Evolutionary conservation across 2,329 filamentous ascomycete species (phyloP), one percentile per base, ranked within the genome.

Genomic region (Claviceps spartinae): DNA sequence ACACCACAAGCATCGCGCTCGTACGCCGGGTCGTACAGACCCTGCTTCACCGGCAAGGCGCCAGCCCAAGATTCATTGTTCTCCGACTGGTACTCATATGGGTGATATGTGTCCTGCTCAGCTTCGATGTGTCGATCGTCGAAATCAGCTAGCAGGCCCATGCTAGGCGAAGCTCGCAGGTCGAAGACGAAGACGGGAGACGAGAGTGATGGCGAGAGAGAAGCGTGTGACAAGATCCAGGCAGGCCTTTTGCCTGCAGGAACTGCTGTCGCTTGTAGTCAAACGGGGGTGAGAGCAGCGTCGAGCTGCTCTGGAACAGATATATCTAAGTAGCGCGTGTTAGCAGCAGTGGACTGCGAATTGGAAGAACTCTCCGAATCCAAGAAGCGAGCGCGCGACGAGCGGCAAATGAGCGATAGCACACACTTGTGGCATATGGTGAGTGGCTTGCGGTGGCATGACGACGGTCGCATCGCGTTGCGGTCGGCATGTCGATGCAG

Each of bases 1-100:
- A 98, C 93, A 86, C 93, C 93, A 67, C 93, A 98, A 61, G 93
- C 90, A 90, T 98, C 93, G 72, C 97, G 97, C 74, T 97, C 93
- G 58, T 94, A 82, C 68, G 84, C 82, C 57, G 93, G 93, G 73
- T 97, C 90, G 68, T 98, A 98, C 49, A 98, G 82, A 78, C 91
- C 93, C 83, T 97, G 91, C 82, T 95, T 95, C 79, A 94, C 82
- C 65, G 93, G 93, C 63, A 98, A 81, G 66, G 91, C 86, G 65
- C 90, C 88, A 63, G 91, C 93, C 93, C 93, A 94, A 60, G 88
- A 91, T 68, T 65, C 70, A 67, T 89, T 88, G 74, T 89, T 88
- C 69, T 89, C 83, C 55, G 83, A 83, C 70, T 93, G 83, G 72
- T 93, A 97, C 69, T 88, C 82, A 82, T 91, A 96, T 49, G 77